These are phyloP conservation scores for Zalaria obscura DNA, from an alignment of 2,329 filamentous ascomycete species.

Conservation along the genomic window DNA sequence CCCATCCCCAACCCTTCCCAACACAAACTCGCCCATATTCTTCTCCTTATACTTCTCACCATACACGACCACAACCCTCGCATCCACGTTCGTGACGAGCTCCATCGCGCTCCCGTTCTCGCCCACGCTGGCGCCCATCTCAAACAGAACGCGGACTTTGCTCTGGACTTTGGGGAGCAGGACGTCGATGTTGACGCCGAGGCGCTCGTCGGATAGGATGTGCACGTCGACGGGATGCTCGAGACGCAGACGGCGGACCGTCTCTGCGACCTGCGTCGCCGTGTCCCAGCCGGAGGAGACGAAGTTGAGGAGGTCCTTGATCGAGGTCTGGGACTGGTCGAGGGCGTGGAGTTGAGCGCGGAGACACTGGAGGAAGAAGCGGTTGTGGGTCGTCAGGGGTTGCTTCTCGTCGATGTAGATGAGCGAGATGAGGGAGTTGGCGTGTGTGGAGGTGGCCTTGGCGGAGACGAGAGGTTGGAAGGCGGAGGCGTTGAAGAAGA, in stretches of 20 bases:
- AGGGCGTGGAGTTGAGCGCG: constrained; percentile 52
- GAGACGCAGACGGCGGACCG: constrained; percentile 47
- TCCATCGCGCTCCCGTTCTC: constrained; percentile 40
- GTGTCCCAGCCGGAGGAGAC: constrained; percentile 54
- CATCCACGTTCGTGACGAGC: constrained; percentile 26
- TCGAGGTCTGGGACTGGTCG: constrained; percentile 41
- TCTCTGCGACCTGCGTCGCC: constrained; percentile 43
- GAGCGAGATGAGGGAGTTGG: constrained; percentile 44
- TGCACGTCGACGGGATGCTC: constrained; percentile 50
- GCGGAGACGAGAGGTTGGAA: constrained; percentile 32
- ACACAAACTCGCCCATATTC: constrained; percentile 61
- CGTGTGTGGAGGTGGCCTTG: constrained; percentile 9
- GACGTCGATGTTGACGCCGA: constrained; percentile 47
- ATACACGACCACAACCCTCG: constrained; percentile 51
- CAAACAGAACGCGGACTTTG: constrained; percentile 50
- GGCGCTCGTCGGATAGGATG: constrained; percentile 50
- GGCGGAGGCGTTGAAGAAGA: constrained; percentile 53
- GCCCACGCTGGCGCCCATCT: constrained; percentile 33
- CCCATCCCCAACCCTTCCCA: constrained; percentile 33
- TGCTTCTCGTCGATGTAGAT: constrained; percentile 51
- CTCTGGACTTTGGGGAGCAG: constrained; percentile 52
- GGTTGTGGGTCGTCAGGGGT: constrained; percentile 49
- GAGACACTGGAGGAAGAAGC: constrained; percentile 63
- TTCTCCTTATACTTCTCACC: constrained; percentile 63
- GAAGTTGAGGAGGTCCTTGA: constrained; percentile 43